Evolutionary conservation across 2,329 filamentous ascomycete genomes (phyloP), one percentile per base, ranked within the genome.

Genomic region (Elsinoe ampelina): DNA sequence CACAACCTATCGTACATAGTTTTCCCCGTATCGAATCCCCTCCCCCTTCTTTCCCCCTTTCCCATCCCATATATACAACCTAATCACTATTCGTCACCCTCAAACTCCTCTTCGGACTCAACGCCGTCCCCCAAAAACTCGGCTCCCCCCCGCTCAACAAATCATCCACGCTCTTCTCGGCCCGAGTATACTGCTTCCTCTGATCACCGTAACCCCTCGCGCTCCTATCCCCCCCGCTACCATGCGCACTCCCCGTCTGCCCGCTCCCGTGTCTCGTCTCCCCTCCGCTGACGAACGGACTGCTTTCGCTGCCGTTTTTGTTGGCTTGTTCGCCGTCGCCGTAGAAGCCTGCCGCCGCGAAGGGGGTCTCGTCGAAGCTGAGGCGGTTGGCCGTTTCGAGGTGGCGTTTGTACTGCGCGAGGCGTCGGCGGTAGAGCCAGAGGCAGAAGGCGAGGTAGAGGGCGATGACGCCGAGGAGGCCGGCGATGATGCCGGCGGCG

Each of bases 381-480:
- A 81, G 80, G 3, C 79, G 76, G 64, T 87, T 84, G 1, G 80
- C 74, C 64, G 85, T 79, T 1, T 82, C 81, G 32, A 87, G 79
- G 66, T 89, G 86, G 34, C 79, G 75, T 69, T 85, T 84, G 75
- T 89, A 90, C 8, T 86, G 79, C 30, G 73, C 70, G 13, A 89
- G 78, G 67, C 87, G 85, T 50, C 83, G 83, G 26, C 85, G 78
- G 73, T 89, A 89, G 6, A 90, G 73, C 80, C 83, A 89, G 15
- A 80, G 78, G 70, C 84, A 87, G 73, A 86, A 88, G 45, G 81
- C 83, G 11, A 87, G 77, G 67, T 87, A 88, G 1, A 73, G 71
- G 1, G 83, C 83, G 0, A 82, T 64, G 15, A 86, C 63, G 48
- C 81, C 80, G 3, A 86, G 75, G 3, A 84, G 65, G n/a, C 83